Evolutionary conservation across 2,329 filamentous ascomycete genomes (phyloP), one percentile per base, ranked within the genome.

Genomic region (Colletotrichum lindemuthianum): DNA sequence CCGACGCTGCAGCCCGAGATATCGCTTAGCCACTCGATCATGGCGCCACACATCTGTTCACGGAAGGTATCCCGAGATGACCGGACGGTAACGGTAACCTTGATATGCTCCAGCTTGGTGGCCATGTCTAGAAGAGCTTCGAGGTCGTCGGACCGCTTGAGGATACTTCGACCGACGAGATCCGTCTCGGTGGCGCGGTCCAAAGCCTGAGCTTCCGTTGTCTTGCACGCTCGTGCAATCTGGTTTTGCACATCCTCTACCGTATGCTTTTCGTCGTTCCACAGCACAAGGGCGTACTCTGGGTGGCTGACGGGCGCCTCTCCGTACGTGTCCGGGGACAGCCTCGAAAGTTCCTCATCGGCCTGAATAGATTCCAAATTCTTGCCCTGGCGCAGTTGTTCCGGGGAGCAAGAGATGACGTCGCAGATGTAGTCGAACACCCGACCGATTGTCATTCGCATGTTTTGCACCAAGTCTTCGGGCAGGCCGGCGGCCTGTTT

Each of bases 261-360:
- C 0, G 96, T 99, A 75, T 99, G 96, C 77, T 99, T 99, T 79
- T 99, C 96, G 69, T 99, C 96, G 71, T 99, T 99, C 96, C 96
- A 99, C 6, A 99, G 82, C 13, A 97, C 82, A 48, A 99, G 81
- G 6, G 92, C 91, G 76, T 91, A 99, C 71, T 97, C 92, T 11
- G 90, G 84, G 3, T 87, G 82, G 60, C 90, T 86, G 7, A 87
- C 81, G 70, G 92, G 88, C 2, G 86, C 87, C 39, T 86, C 82
- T 69, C 94, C 96, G 77, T 93, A 94, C 51, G 88, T 89, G 0
- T 73, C 71, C 2, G 90, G 87, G 8, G 86, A 88, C 39, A 98
- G 81, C 16, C 94, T 86, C 13, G 95, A 97, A 64, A 86, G 84
- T 61, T 85, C 83, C 79, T 98, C 96, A 76, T 99, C 96, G 67